Evolutionary conservation across 345 rosid species (phyloP), one percentile per base, ranked within the genome.

Genomic region (Cardiospermum halicacabum): DNA sequence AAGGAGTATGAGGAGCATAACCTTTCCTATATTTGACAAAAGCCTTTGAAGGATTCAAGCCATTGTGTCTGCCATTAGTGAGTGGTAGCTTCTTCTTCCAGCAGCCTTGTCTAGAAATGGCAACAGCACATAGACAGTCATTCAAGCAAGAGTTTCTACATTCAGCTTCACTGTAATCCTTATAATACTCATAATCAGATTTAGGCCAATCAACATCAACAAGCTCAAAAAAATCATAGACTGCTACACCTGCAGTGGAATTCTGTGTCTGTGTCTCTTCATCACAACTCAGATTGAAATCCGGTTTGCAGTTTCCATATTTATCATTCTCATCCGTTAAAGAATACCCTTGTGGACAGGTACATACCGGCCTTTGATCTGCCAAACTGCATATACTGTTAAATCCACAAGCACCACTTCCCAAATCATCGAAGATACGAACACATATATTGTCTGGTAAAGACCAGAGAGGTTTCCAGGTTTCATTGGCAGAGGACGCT

Each of bases 331-430:
- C 21, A 19, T 71, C 72, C 3, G 53, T 13, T 7, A 65, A 28
- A n/a, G 61, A 60, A 65, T 67, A 74, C 16, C 72, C 72, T 3
- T 19, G 27, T 4, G 76, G 82, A 66, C 82, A 78, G 2, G 53
- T 34, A 28, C 82, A 78, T 2, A 22, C 13, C 3, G 76, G 74
- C 39, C 69, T 51, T 5, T 19, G 45, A 1, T 22, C 42, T 2
- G 32, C 55, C 1, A 63, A 62, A 30, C 5, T 36, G 73, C 84
- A 80, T 21, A 68, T 58, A 43, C 68, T 69, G 47, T 74, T 73
- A 31, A 40, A 77, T 13, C 84, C 84, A 37, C 84, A 77, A 0
- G 65, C 10, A 13, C 84, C 79, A 60, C 78, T 69, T 3, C 81
- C 79, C 3, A 0, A 0, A 0, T 1, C 0, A 12, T 11, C 49